Evolutionary conservation across 345 rosid species (phyloP), one percentile per base, ranked within the genome.

Genomic region (Salix suchowensis): DNA sequence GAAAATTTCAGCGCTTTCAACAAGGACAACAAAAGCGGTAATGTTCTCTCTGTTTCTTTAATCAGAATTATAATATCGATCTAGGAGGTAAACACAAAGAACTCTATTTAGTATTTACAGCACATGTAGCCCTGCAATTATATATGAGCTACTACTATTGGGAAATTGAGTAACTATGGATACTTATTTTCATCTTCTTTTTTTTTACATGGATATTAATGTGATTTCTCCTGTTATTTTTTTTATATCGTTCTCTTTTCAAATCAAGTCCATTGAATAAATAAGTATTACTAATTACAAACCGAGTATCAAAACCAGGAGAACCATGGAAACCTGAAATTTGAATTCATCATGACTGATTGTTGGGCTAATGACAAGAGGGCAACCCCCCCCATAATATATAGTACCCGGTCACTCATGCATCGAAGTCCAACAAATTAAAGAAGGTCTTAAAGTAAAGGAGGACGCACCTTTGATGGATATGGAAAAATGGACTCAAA

Each of bases 401-500:
- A 55, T n/a, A 8, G 61, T 7, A n/a, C 26, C 26, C 26, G 23
- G 62, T n/a, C 1, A n/a, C 28, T 3, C 62, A n/a, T 55, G 50
- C 62, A 55, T 55, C n/a, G n/a, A 55, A 55, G 62, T 7, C 28
- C 24, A 8, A 61, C 23, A 4, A 68, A 42, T 21, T 8, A 23
- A 69, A 23, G 26, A 4, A 13, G 28, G 46, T 16, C 19, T 32
- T 4, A 32, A 28, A 24, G 19, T 50, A 34, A 34, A 34, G 36
- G 36, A 34, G 36, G 36, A 21, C 34, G n/a, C 81, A 90, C 94
- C 88, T 76, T 68, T 16, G 90, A 80, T 19, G 92, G 89, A 30
- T 83, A 78, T 0, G 92, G 82, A 81, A 90, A 88, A 71, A 88
- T 87, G 44, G 94, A 85, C 4, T 85, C 88, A 66, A 88, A 82